phyloP scores from a whole-genome alignment of 2,329 filamentous ascomycete species.

The Fusarium newnesense region DNA sequence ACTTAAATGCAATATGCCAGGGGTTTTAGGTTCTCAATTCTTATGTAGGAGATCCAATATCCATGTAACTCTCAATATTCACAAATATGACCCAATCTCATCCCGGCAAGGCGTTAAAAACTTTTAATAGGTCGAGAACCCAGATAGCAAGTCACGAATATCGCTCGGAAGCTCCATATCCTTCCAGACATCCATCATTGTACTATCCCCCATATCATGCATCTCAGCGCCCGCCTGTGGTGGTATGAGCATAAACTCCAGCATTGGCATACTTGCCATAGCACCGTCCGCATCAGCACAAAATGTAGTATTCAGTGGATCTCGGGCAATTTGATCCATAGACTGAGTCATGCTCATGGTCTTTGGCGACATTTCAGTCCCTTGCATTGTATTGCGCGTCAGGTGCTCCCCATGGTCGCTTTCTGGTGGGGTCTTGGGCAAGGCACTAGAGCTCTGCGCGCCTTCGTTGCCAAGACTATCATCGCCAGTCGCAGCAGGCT shows the following conservation, averaged over 20 bases:
- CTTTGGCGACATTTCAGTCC: not conserved
- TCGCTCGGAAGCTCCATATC: not conserved
- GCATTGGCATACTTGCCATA: not conserved
- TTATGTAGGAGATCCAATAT: not conserved
- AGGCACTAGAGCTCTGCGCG: fast-evolving
- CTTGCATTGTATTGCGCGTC: not conserved
- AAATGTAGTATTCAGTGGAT: not conserved
- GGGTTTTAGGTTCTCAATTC: not conserved
- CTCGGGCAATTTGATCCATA: not conserved
- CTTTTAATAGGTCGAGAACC: not conserved
- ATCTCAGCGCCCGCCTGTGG: not conserved
- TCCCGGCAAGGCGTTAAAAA: too few species aligned
- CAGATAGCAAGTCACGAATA: not conserved
- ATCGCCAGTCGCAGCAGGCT: not conserved
- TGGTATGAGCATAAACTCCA: not conserved
- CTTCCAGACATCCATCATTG: not conserved
- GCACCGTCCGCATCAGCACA: not conserved
- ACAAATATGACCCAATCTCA: too few species aligned
- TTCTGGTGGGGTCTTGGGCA: not conserved
- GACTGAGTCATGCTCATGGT: not conserved
- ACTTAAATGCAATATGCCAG: fast-evolving
- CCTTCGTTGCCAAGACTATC: not conserved
- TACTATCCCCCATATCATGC: not conserved
- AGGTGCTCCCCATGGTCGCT: not conserved
- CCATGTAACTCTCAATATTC: too few species aligned